Conservation (phyloP, 2,329 filamentous ascomycete species). For the Karstenula rhodostoma region DNA sequence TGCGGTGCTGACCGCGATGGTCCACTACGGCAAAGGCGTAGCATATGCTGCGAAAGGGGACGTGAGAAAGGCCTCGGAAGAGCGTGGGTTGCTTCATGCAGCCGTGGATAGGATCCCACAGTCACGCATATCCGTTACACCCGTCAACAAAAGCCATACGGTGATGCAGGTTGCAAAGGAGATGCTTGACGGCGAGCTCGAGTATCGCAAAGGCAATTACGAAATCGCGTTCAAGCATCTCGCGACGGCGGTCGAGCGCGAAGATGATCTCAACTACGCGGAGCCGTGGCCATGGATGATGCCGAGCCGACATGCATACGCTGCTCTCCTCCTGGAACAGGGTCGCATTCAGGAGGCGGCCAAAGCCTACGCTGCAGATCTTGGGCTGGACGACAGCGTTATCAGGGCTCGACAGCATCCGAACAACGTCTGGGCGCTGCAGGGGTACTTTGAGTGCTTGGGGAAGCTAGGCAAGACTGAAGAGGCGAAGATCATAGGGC, state of each 20-base stretch:
- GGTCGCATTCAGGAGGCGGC: slow-evolving; percentile 54
- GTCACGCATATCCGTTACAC: slow-evolving; percentile 67
- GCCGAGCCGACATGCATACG: slow-evolving; percentile 74
- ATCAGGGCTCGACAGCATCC: slow-evolving; percentile 72
- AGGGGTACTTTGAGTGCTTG: slow-evolving; percentile 77
- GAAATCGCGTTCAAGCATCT: slow-evolving; percentile 68
- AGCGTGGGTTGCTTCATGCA: slow-evolving; percentile 61
- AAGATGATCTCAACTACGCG: slow-evolving; percentile 72
- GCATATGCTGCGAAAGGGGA: slow-evolving; percentile 68
- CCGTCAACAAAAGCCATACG: slow-evolving; percentile 71
- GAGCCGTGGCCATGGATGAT: slow-evolving; percentile 87
- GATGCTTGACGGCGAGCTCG: slow-evolving; percentile 78
- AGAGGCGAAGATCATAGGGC: slow-evolving; percentile 58
- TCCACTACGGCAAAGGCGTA: slow-evolving; percentile 72
- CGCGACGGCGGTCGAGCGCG: slow-evolving; percentile 63
- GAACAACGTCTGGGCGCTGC: slow-evolving; percentile 78
- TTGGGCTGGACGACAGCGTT: slow-evolving; percentile 59
- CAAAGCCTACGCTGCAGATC: slow-evolving; percentile 49
- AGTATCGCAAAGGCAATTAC: slow-evolving; percentile 70
- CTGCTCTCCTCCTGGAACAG: slow-evolving; percentile 73
- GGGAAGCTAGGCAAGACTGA: slow-evolving; percentile 59
- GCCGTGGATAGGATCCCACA: slow-evolving; percentile 63
- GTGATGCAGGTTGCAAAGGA: slow-evolving; percentile 67
- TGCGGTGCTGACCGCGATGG: slow-evolving; percentile 73
- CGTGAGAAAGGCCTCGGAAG: slow-evolving; percentile 62